These are phyloP conservation scores for Yamadazyma jaroonii DNA, from an alignment of 1,139 yeast species.

Conservation along the genomic window DNA sequence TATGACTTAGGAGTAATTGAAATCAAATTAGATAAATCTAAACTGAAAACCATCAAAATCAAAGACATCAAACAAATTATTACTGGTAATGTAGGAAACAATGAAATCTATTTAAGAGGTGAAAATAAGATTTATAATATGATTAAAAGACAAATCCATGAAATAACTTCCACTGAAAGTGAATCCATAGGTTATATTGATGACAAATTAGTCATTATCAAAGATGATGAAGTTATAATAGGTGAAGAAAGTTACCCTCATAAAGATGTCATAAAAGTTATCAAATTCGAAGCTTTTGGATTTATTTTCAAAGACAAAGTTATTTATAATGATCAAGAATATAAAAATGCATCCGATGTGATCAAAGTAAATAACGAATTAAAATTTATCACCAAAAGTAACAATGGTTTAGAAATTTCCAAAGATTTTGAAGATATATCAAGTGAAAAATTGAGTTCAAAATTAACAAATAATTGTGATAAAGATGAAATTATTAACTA, in stretches of 20 bases:
- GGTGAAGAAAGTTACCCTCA: conserved; percentile 3
- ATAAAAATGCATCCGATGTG: conserved; percentile 2
- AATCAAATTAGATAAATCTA: conserved; percentile 3
- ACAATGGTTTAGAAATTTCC: not conserved
- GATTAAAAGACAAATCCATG: conserved; percentile 4
- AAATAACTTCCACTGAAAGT: not conserved
- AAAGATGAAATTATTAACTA: conserved; percentile 19
- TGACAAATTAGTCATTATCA: conserved; percentile 7
- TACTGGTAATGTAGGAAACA: conserved; percentile 1
- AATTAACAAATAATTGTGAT: conserved; percentile 3
- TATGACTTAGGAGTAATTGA: conserved; percentile 14
- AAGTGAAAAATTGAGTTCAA: not conserved
- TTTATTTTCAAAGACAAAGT: conserved; percentile 3
- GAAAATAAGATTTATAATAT: conserved; percentile 5
- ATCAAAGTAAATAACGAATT: conserved; percentile 2
- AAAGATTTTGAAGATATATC: not conserved
- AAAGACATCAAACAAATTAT: conserved; percentile 3
- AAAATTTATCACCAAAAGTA: conserved; percentile 1
- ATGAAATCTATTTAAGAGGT: conserved; percentile 4
- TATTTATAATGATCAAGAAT: conserved; percentile 2
- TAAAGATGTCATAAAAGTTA: conserved; percentile 4
- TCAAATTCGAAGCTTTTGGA: conserved; percentile 3
- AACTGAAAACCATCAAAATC: conserved; percentile 4
- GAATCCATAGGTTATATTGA: conserved; percentile 4
- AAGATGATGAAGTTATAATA: conserved; percentile 8